Conservation (phyloP, 768 basidiomycete genomes). For the Amylocystis lapponica region DNA sequence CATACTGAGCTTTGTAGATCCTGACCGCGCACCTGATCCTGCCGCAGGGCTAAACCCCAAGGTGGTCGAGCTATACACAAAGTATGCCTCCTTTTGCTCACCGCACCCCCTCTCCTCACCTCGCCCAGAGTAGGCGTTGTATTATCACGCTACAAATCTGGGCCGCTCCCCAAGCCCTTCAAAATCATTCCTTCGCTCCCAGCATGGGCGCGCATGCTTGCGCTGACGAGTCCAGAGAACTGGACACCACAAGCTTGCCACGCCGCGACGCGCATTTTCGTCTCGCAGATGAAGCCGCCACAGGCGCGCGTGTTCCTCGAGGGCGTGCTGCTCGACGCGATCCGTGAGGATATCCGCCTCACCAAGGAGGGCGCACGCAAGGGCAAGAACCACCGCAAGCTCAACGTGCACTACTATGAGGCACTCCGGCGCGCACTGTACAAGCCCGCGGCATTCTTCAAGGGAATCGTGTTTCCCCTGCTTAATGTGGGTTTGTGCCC, state of each 20-base stretch:
- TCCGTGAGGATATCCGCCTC: slow-evolving; percentile 75
- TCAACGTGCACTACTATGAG: slow-evolving; percentile 92
- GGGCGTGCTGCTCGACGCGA: slow-evolving; percentile 85
- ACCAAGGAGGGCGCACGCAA: slow-evolving; percentile 32
- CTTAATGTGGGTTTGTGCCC: slow-evolving; percentile 61
- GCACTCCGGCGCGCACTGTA: slow-evolving; percentile 88
- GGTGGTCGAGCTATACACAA: slow-evolving; percentile 89
- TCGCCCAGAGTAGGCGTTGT: slow-evolving; percentile 71
- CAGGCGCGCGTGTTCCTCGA: slow-evolving; percentile 91
- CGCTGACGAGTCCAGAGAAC: slow-evolving; percentile 84
- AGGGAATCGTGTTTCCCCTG: slow-evolving; percentile 94
- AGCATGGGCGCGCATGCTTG: slow-evolving; percentile 93
- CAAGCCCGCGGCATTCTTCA: slow-evolving; percentile 98
- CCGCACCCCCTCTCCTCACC: slow-evolving; percentile 7
- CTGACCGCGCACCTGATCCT: slow-evolving; percentile 54
- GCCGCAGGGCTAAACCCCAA: slow-evolving; percentile 86
- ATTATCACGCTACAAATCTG: slow-evolving; percentile 86
- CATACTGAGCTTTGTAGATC: slow-evolving; percentile 32
- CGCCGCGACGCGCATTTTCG: slow-evolving; percentile 91
- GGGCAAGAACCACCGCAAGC: slow-evolving; percentile 59
- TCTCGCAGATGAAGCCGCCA: slow-evolving; percentile 93
- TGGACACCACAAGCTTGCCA: slow-evolving; percentile 96
- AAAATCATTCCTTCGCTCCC: slow-evolving; percentile 96
- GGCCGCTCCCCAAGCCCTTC: slow-evolving; percentile 93
- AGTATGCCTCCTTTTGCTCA: slow-evolving; percentile 38